Percentiles rank a stretch among this genome's conserved stretches.
phyloP scores from a whole-genome alignment of 2,329 filamentous ascomycete species.

The Sclerotinia glacialis region DNA sequence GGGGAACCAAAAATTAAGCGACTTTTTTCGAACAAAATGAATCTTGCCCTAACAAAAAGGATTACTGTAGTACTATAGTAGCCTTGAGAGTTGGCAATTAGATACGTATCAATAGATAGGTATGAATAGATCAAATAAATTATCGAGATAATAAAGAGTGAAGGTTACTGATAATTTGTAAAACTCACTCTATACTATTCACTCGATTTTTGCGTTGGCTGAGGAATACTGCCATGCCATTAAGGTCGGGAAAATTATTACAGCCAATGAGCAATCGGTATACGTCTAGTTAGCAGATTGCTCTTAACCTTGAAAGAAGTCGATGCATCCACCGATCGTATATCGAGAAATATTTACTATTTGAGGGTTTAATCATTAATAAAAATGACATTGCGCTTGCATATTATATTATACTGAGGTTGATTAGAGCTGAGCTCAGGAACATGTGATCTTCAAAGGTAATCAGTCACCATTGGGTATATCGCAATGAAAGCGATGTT shows the following conservation, averaged over 20 bases:
- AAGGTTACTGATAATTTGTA: not conserved
- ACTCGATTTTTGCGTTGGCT: slow-evolving; percentile 1
- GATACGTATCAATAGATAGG: not conserved
- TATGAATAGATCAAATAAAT: not conserved
- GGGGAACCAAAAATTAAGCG: slow-evolving; percentile 23
- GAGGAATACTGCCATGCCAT: not conserved
- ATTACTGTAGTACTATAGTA: not conserved
- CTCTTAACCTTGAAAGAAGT: slow-evolving; percentile 11
- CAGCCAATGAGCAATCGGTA: slow-evolving; percentile 2
- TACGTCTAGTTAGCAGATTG: slow-evolving; percentile 15
- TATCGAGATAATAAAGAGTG: not conserved
- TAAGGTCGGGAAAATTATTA: not conserved
- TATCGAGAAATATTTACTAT: not conserved
- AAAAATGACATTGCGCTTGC: too few relatives aligned
- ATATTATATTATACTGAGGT: not conserved
- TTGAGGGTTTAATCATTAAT: not conserved
- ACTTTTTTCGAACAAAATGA: slow-evolving; percentile 17
- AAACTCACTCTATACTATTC: not conserved
- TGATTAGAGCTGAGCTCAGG: not conserved
- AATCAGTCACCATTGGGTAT: not conserved
- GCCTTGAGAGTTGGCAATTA: not conserved
- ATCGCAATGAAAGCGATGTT: not conserved
- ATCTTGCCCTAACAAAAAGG: slow-evolving; percentile 15
- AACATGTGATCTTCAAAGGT: not conserved
- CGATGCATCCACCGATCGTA: not conserved